Base-by-base conservation (phyloP, 176 grass and related monocot genomes). In the Calamus simplicifolius region DNA sequence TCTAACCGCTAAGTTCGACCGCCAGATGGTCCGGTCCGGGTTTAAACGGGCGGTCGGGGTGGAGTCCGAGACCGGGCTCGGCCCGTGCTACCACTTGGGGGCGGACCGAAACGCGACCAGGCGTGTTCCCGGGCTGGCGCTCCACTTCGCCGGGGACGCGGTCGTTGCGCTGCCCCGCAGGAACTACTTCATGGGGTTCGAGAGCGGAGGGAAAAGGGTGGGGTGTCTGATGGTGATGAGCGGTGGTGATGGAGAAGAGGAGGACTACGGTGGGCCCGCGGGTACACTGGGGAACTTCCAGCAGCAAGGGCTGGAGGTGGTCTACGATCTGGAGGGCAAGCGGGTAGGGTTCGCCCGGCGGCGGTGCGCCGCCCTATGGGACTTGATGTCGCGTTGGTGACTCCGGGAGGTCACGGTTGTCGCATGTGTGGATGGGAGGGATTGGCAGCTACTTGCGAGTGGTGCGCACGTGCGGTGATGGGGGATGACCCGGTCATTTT, bases 261-360 rank as follows among this genome's bases (percentile, higher is more conserved):
- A 78, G 23, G 62, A 72, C 19, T 75, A 78, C 10, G 74, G 72
- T 15, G 90, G 90, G 5, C 82, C 90, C 10, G 80, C 86, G 27
- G 90, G 86, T 52, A 95, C 90, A 19, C 79, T 95, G n/a, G 90
- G 90, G 2, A 95, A 95, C 69, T 87, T 95, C 77, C 90, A 95
- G 86, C 90, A 95, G 72, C 90, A 95, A 63, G 90, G 90, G 5
- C 84, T 95, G 64, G 90, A 95, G 81, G 90, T 95, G 56, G 80
- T 95, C 2, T 95, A 89, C 72, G 86, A 95, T 35, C 76, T 84
- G 19, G 82, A 89, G 50, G 80, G 57, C 19, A 77, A 75, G 21
- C 85, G 86, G 5, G 86, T 95, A 16, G 86, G 90, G 48, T 95
- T 95, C 52, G 90, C 90, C 1, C 79, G 86, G 14, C 90, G 90